These are phyloP conservation scores for Diplodia seriata DNA, from an alignment of 2,329 filamentous ascomycete genomes.

Conservation along the genomic window DNA sequence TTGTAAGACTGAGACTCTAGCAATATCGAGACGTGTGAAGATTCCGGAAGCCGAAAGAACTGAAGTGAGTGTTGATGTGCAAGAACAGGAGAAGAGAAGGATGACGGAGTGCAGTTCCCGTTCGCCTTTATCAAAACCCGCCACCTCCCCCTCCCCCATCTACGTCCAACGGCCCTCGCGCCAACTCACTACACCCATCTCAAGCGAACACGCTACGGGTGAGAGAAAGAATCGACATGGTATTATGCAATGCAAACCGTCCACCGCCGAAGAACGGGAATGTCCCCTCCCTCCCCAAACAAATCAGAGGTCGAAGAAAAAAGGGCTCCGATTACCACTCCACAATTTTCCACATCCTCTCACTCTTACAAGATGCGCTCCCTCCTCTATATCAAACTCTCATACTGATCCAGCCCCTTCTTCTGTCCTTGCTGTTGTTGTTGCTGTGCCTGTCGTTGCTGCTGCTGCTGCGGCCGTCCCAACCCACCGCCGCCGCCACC, in stretches of 20 bases:
- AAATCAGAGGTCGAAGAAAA: background rate
- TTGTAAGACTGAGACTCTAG: no score
- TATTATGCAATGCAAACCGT: conserved; percentile 13
- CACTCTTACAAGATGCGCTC: background rate
- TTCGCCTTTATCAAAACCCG: no score
- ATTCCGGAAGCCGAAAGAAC: no score
- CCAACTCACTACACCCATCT: no score
- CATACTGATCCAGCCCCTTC: conserved; percentile 70
- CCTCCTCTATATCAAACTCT: conserved; percentile 63
- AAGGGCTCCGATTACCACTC: background rate
- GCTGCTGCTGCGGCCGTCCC: conserved; percentile 36
- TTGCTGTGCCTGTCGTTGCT: conserved; percentile 27
- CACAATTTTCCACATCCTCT: background rate
- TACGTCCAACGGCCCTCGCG: no score
- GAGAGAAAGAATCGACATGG: background rate
- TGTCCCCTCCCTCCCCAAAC: background rate
- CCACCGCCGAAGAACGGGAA: background rate
- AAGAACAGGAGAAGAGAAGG: no score
- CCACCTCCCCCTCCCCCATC: no score
- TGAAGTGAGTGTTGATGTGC: no score
- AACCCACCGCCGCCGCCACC: background rate
- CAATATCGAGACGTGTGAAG: no score
- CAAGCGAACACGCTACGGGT: background rate
- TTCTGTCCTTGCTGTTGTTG: conserved; percentile 45
- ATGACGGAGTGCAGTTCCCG: no score